Evolutionary conservation across 805 yeast genomes (phyloP).

Genomic region (Myxozyma mucilagina): DNA sequence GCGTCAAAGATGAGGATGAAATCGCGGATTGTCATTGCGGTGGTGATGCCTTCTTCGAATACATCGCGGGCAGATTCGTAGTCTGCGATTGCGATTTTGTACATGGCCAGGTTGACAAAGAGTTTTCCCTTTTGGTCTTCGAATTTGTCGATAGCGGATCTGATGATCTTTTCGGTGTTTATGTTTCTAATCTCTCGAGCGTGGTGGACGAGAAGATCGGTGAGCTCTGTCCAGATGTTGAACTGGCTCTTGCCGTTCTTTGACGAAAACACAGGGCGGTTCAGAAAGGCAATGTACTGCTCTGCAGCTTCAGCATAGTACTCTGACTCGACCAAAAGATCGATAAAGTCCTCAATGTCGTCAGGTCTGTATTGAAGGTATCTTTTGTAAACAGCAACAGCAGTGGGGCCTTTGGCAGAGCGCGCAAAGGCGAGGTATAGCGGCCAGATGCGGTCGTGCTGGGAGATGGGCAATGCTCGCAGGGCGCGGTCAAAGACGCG

Average conservation of each 20-base stretch:
- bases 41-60: conserved; percentile 51
- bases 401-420: conserved; percentile 46
- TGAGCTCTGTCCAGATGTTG: conserved; percentile 51
- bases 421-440: conserved; percentile 53
- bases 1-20: conserved; percentile 66
- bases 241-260: conserved; percentile 47
- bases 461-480: conserved; percentile 50
- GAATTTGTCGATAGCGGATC: conserved; percentile 45
- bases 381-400: conserved; percentile 41
- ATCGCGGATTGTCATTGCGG: conserved; percentile 56
- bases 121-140: conserved; percentile 62
- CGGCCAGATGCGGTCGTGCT: conserved; percentile 59
- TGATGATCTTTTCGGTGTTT: conserved; percentile 43
- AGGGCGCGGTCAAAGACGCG: conserved; percentile 53
- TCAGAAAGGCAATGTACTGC: conserved; percentile 43
- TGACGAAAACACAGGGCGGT: conserved; percentile 42
- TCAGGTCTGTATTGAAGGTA: conserved; percentile 38
- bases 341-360: conserved; percentile 37
- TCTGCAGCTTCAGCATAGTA: conserved; percentile 37
- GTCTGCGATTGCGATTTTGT: conserved; percentile 46
- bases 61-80: conserved; percentile 45
- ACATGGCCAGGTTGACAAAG: conserved; percentile 51
- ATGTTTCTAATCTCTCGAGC: conserved; percentile 29
- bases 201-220: conserved; percentile 45
- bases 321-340: conserved; percentile 32